phyloP scores from a whole-genome alignment of 1,284 basidiomycete species.

The Puccinia polysora region DNA sequence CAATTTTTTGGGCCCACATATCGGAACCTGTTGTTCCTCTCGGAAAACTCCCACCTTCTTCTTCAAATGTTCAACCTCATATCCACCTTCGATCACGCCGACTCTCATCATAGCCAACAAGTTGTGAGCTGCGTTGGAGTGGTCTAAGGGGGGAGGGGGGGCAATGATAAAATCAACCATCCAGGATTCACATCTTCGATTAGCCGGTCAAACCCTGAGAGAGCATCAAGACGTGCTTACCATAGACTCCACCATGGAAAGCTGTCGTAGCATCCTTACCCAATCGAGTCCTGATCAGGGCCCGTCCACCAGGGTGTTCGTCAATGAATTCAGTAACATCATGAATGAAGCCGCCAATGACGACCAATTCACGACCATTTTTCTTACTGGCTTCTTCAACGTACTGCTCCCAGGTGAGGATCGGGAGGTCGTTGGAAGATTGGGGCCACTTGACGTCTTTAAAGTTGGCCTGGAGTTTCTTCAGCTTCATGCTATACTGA shows the following conservation, averaged over 20 bases:
- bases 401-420: conserved; percentile 82
- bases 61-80: conserved; percentile 45
- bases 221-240: not conserved
- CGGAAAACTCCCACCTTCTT: conserved; percentile 38
- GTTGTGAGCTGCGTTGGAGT: conserved; percentile 85
- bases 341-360: conserved; percentile 84
- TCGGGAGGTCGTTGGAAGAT: conserved; percentile 65
- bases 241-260: conserved; percentile 80
- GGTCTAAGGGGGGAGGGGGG: too few species aligned
- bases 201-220: not conserved
- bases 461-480: conserved; percentile 68
- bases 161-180: not conserved
- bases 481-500: conserved; percentile 85
- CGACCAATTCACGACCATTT: conserved; percentile 63
- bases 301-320: conserved; percentile 77
- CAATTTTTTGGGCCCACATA: conserved; percentile 39
- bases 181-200: too few species aligned
- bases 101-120: conserved; percentile 84
- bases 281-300: conserved; percentile 62
- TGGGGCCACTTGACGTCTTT: conserved; percentile 72
- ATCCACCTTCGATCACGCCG: conserved; percentile 73
- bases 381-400: conserved; percentile 63
- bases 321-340: conserved; percentile 80
- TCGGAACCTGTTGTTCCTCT: conserved; percentile 38
- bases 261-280: conserved; percentile 84